Base-by-base conservation (phyloP, 2,329 filamentous ascomycete genomes). In the Botrytis pseudocinerea region DNA sequence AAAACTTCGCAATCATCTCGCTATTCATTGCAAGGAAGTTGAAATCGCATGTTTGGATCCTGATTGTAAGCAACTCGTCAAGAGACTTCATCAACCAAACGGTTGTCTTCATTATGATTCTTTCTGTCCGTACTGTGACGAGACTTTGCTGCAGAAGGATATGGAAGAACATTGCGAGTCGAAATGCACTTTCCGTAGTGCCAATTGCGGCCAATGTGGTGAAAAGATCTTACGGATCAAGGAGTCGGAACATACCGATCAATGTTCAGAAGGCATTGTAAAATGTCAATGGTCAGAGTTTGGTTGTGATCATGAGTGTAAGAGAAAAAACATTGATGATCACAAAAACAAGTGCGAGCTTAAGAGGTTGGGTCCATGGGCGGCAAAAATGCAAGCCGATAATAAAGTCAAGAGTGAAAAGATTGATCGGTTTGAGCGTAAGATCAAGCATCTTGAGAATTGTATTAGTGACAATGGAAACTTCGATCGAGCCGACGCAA, bases 21-120 rank as follows among this genome's bases (percentile, higher is more conserved):
- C 85, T 12, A 84, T 84, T 32, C 87, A 89, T 66, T 92, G 90
- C 78, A 83, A 83, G 1, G 89, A 87, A 76, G 86, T 85, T 8
- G 82, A 85, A 46, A 86, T 89, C 32, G 82, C 83, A n/a, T 92
- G 90, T 76, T 85, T 87, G 8, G 77, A 77, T 8, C 73, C 73
- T 42, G 74, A 75, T 4, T 92, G 90, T 79, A 80, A 83, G 44
- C 85, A 87, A 78, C 83, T 83, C 38, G 82, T 91, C 4, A 82
- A 84, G 20, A 83, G 86, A 64, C 87, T 86, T 75, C 84, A 88
- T 73, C 81, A 82, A 1, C 83, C 82, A n/a, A 84, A 85, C 65
- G 83, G 83, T 2, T 91, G 90, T 77, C 83, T 88, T 35, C 90
- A 91, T 77, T 84, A 83, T 70, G 80, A 85, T 46, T 82, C 84